Conservation (phyloP, 257 asterid species). For the Salvia rosmarinus region DNA sequence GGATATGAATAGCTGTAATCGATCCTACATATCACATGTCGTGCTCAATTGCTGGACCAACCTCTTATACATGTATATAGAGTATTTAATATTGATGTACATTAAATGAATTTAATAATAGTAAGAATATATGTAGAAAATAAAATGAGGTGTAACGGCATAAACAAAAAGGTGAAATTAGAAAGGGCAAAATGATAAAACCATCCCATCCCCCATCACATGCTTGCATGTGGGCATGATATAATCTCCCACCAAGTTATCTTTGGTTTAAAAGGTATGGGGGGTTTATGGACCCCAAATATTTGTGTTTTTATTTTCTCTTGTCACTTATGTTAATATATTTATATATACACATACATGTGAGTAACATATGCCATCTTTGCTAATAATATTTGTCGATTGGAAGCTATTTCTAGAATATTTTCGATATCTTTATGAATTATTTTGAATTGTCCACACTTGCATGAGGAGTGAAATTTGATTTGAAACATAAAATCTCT, state of each 20-base stretch:
- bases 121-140: neutral
- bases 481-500: constrained; percentile 30
- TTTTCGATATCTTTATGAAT: constrained; percentile 5
- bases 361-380: constrained; percentile 7
- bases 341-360: neutral
- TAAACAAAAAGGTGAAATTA: constrained; percentile 17
- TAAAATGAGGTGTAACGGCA: constrained; percentile 24
- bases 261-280: constrained; percentile 39
- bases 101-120: neutral
- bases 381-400: constrained; percentile 14
- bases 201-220: constrained; percentile 62
- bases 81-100: neutral
- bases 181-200: constrained; percentile 46
- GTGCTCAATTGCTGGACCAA: constrained; percentile 29
- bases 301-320: constrained; percentile 31
- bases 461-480: constrained; percentile 20
- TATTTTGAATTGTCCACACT: constrained; percentile 16
- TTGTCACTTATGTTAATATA: constrained; percentile 8
- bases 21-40: constrained; percentile 34
- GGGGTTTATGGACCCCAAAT: constrained; percentile 44
- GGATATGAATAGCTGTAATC: constrained; percentile 25
- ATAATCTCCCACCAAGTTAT: constrained; percentile 30
- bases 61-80: neutral
- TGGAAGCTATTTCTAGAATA: neutral
- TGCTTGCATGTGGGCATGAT: constrained; percentile 50